A percentile compares a stretch with the other conserved stretches of the same genome.
Evolutionary conservation across 2,329 filamentous ascomycete genomes (phyloP).

Genomic region (Colletotrichum graminicola): DNA sequence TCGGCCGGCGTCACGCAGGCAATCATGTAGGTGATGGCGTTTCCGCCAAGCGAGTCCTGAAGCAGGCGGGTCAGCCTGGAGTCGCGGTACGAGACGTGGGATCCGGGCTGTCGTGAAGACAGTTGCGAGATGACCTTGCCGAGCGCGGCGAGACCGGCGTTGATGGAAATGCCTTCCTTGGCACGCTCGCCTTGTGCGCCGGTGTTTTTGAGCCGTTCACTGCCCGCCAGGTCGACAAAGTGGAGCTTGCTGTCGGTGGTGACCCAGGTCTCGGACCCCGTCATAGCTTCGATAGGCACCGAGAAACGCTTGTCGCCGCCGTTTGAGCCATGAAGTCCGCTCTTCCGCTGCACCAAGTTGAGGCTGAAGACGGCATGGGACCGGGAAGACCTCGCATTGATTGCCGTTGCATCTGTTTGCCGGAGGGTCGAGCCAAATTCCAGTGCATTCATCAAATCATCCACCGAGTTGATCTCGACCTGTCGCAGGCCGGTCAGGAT

Average conservation of each 20-base stretch:
- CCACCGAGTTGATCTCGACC: slow-evolving; percentile 88
- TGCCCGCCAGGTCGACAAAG: slow-evolving; percentile 97
- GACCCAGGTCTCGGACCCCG: slow-evolving; percentile 75
- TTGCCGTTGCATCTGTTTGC: slow-evolving; percentile 95
- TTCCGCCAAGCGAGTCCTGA: slow-evolving; percentile 96
- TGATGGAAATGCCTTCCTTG: slow-evolving; percentile 97
- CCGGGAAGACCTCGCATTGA: slow-evolving; percentile 97
- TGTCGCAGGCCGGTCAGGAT: slow-evolving; percentile 91
- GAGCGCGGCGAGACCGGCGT: slow-evolving; percentile 91
- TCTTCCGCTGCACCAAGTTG: slow-evolving; percentile 89
- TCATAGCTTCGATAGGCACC: slow-evolving; percentile 84
- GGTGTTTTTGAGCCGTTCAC: slow-evolving; percentile 96
- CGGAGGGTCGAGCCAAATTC: slow-evolving; percentile 95
- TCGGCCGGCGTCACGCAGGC: slow-evolving; percentile 97
- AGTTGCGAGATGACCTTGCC: slow-evolving; percentile 99
- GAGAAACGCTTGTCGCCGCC: slow-evolving; percentile 86
- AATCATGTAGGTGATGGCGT: slow-evolving; percentile 99
- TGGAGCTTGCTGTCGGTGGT: slow-evolving; percentile 98
- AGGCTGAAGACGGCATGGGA: slow-evolving; percentile 98
- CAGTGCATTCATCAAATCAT: slow-evolving; percentile 89
- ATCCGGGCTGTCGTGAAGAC: slow-evolving; percentile 86
- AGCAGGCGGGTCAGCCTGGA: slow-evolving; percentile 95
- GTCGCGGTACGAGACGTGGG: slow-evolving; percentile 97
- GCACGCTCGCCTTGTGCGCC: slow-evolving; percentile 94
- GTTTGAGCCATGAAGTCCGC: slow-evolving; percentile 63